phyloP scores from a whole-genome alignment of 148 eudicot species.

The Rhododendron williamsianum region DNA sequence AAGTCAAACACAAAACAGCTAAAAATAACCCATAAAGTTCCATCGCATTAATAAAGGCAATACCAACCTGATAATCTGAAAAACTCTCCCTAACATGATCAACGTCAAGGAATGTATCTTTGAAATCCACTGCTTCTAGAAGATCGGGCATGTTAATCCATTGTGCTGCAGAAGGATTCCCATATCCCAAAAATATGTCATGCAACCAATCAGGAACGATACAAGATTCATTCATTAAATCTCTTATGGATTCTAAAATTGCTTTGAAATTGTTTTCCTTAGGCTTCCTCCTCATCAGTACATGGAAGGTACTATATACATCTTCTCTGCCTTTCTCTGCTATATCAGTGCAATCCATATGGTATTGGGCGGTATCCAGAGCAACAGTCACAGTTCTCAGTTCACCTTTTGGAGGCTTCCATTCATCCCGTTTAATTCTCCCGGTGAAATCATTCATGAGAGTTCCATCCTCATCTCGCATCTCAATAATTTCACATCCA shows the following conservation, averaged over 20 bases:
- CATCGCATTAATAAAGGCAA: conserved; percentile 2
- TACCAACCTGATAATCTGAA: conserved; percentile 63
- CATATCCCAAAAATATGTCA: conserved; percentile 96
- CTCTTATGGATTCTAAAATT: conserved; percentile 93
- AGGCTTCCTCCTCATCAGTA: conserved; percentile 95
- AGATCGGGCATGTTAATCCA: conserved; percentile 96
- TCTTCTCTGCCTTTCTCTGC: conserved; percentile 97
- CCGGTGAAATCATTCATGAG: conserved; percentile 99
- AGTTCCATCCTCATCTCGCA: conserved; percentile 87
- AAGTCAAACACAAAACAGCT: not conserved
- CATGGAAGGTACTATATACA: conserved; percentile 79
- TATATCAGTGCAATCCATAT: conserved; percentile 95
- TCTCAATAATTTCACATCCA: conserved; percentile 95
- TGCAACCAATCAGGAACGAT: conserved; percentile 98
- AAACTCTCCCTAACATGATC: conserved; percentile 78
- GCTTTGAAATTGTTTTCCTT: conserved; percentile 99
- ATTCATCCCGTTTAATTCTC: conserved; percentile 89
- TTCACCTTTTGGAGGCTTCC: conserved; percentile 99
- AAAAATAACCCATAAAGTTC: not conserved
- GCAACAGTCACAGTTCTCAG: conserved; percentile 93
- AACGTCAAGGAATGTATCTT: conserved; percentile 86
- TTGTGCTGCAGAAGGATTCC: conserved; percentile 94
- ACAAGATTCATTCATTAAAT: conserved; percentile 98
- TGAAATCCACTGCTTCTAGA: conserved; percentile 83
- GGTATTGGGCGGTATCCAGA: conserved; percentile 92